Conservation (phyloP, 805 yeast species). For the Wickerhamomyces xylosicus region DNA sequence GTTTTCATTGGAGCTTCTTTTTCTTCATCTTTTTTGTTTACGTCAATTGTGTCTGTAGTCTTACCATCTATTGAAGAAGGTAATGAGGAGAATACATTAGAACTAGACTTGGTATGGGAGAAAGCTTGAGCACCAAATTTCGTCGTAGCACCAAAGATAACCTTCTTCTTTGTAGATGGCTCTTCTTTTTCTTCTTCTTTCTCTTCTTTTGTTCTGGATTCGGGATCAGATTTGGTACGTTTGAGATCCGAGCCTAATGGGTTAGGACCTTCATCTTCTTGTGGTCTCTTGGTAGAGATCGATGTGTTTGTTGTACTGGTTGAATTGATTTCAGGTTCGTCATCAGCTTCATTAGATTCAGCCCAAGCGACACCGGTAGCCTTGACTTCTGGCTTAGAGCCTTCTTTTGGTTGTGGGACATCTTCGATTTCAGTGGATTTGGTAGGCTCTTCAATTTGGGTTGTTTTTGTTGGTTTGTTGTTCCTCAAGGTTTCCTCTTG, state of each 20-base stretch:
- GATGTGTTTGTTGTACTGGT: not conserved
- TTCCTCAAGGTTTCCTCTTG: too few species aligned
- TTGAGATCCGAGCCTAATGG: not conserved
- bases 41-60: conserved; percentile 1
- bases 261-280: not conserved
- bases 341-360: too few species aligned
- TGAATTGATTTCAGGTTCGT: not conserved
- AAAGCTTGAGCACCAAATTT: conserved; percentile 35
- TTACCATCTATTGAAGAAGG: conserved; percentile 12
- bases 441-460: not conserved
- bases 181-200: conserved; percentile 1
- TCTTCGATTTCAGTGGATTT: not conserved
- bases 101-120: conserved; percentile 19
- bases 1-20: not conserved
- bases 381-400: not conserved
- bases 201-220: conserved; percentile 2
- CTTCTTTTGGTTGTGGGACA: not conserved
- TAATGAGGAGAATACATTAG: conserved; percentile 28
- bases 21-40: not conserved
- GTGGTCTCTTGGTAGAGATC: not conserved
- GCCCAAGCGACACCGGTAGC: not conserved
- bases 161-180: conserved; percentile 21
- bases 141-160: conserved; percentile 47
- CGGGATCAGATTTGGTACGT: conserved; percentile 1
- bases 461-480: too few species aligned